Percentiles rank a stretch among this genome's conserved stretches.
These are phyloP conservation scores for Solanum aculeatissimum DNA, from an alignment of 305 asterid genomes.

Conservation along the genomic window DNA sequence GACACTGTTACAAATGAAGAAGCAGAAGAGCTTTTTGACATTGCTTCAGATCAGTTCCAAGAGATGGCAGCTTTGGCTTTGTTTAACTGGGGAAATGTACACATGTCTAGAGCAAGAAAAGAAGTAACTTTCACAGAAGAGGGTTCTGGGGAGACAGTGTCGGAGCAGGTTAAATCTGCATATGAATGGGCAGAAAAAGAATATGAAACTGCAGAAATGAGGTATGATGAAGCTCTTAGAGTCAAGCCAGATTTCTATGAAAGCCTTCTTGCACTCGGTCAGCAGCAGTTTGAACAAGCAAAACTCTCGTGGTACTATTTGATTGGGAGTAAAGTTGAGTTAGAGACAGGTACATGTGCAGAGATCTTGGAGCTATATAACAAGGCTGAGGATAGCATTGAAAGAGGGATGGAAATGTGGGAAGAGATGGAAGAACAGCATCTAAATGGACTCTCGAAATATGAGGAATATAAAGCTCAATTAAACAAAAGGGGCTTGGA, in stretches of 20 bases:
- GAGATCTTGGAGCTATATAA: constrained; percentile 69
- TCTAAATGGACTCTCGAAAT: constrained; percentile 66
- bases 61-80: constrained; percentile 85
- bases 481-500: constrained; percentile 55
- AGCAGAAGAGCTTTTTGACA: constrained; percentile 67
- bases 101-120: constrained; percentile 79
- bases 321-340: constrained; percentile 39
- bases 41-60: constrained; percentile 75
- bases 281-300: constrained; percentile 81
- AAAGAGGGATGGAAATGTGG: constrained; percentile 83
- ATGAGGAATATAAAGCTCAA: constrained; percentile 48
- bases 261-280: constrained; percentile 85
- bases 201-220: constrained; percentile 55
- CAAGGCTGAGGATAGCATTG: constrained; percentile 88
- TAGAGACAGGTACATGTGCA: constrained; percentile 46
- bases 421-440: constrained; percentile 88
- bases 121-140: constrained; percentile 48
- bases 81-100: constrained; percentile 93
- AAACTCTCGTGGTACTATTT: constrained; percentile 73
- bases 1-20: constrained; percentile 71
- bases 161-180: constrained; percentile 41
- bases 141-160: constrained; percentile 33
- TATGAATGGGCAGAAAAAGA: constrained; percentile 70
- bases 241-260: constrained; percentile 85
- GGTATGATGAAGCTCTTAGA: constrained; percentile 66